Percentiles rank a stretch among this genome's conserved stretches.
Evolutionary conservation across 2,329 filamentous ascomycete genomes (phyloP).

Genomic region (Aspergillus carbonarius): DNA sequence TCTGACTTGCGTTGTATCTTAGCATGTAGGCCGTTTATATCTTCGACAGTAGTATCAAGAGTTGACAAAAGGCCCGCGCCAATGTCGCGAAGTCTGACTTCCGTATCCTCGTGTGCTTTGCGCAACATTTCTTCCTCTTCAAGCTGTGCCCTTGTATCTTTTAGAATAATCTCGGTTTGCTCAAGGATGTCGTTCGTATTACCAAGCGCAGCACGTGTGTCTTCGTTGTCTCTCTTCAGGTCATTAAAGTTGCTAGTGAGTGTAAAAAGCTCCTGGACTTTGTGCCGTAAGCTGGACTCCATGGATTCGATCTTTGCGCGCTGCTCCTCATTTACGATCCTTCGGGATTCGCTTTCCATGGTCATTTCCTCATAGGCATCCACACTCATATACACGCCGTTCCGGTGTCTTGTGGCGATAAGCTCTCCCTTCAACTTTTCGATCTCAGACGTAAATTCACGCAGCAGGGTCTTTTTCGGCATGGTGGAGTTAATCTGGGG

Average conservation of each 20-base stretch:
- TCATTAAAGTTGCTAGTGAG: slow-evolving; percentile 84
- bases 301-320: slow-evolving; percentile 87
- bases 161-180: slow-evolving; percentile 81
- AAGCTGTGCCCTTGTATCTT: slow-evolving; percentile 71
- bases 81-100: slow-evolving; percentile 70
- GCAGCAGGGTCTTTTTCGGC: slow-evolving; percentile 87
- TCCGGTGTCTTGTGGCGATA: slow-evolving; percentile 86
- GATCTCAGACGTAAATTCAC: slow-evolving; percentile 88
- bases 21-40: slow-evolving; percentile 77
- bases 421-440: slow-evolving; percentile 93
- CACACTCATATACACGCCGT: slow-evolving; percentile 89
- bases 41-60: slow-evolving; percentile 71
- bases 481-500: slow-evolving; percentile 91
- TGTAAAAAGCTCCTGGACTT: slow-evolving; percentile 86
- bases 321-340: slow-evolving; percentile 90
- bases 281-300: slow-evolving; percentile 86
- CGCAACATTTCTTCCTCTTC: slow-evolving; percentile 77
- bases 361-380: slow-evolving; percentile 89
- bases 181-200: slow-evolving; percentile 79
- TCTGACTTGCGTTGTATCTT: slow-evolving; percentile 86
- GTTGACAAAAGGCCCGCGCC: slow-evolving; percentile 76
- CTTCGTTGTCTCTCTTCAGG: slow-evolving; percentile 86
- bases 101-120: slow-evolving; percentile 82
- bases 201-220: slow-evolving; percentile 68
- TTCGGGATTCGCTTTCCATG: slow-evolving; percentile 84